A percentile compares a stretch with the other conserved stretches of the same genome.
Conservation (phyloP, 2,329 filamentous ascomycete species). For the Onygena corvina region DNA sequence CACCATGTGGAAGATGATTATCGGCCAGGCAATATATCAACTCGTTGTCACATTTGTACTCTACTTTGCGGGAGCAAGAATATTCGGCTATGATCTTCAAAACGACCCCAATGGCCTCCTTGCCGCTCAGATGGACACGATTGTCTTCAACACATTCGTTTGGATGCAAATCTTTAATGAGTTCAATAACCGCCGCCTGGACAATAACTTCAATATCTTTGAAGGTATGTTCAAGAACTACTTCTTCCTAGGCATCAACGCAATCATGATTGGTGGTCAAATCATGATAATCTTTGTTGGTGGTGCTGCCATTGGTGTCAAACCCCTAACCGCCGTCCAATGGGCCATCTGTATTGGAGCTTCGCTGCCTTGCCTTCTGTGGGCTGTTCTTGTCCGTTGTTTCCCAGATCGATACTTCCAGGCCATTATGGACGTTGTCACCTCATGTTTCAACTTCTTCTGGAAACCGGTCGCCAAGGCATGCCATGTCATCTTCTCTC, state of each 20-base stretch:
- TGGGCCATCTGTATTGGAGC: constrained; percentile 83
- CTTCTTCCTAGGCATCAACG: constrained; percentile 79
- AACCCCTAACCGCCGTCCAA: constrained; percentile 55
- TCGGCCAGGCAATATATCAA: constrained; percentile 84
- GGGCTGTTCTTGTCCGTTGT: constrained; percentile 68
- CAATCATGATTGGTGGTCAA: constrained; percentile 79
- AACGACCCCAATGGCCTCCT: constrained; percentile 31
- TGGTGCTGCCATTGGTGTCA: constrained; percentile 66
- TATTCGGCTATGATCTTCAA: constrained; percentile 46
- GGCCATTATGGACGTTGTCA: constrained; percentile 38
- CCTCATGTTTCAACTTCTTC: constrained; percentile 42
- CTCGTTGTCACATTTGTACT: constrained; percentile 66
- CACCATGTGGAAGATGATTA: constrained; percentile 99
- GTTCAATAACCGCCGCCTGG: constrained; percentile 88
- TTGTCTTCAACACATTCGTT: constrained; percentile 96
- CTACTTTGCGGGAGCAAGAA: constrained; percentile 57
- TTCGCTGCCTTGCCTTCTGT: constrained; percentile 70
- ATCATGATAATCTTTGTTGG: constrained; percentile 83
- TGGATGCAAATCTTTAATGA: constrained; percentile 99
- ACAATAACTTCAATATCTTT: constrained; percentile 93
- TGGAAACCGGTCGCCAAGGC: constrained; percentile 32
- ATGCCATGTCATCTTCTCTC: constrained; percentile 21
- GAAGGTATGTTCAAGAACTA: constrained; percentile 74
- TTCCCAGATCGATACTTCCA: constrained; percentile 57
- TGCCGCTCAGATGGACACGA: constrained; percentile 51